Evolutionary conservation across 1,139 yeast species (phyloP), one percentile per base, ranked within the genome.

Genomic region (Sugiyamaella grinbergsii): DNA sequence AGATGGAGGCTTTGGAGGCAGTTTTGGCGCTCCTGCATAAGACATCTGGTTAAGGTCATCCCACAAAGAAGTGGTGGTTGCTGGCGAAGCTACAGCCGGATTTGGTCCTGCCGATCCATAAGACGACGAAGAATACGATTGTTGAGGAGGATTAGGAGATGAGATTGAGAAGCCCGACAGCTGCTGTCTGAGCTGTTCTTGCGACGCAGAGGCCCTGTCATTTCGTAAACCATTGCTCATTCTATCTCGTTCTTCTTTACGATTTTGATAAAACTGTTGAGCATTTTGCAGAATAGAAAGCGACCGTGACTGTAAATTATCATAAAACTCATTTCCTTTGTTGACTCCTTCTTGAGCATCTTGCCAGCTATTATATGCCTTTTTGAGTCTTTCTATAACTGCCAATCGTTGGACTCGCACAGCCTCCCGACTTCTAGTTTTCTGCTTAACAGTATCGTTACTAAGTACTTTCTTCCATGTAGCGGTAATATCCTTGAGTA

Each of bases 241-340:
- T 38, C 62, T 57, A 29, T 56, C 58, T 18, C 69, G 61, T 53
- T 69, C 75, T 32, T 68, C 66, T 33, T 61, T 60, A 54, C 78
- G 59, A 56, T 70, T 66, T 49, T 58, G 59, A 8, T 69, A 63
- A 60, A 69, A 63, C 56, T 71, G 65, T 41, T 67, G 63, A 51
- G 73, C 72, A 60, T 73, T 69, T 42, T 59, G 58, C 47, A 67
- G 68, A 39, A 79, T 63, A 4, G 70, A 67, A 2, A 66, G 60
- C 1, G 81, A 76, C 59, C 75, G 78, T 11, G 69, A 69, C 26
- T 75, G 66, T 42, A 90, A 69, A 42, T 80, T 78, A 2, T 71
- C 69, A 65, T 91, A 91, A 60, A 89, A 86, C 10, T 71, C 75
- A 11, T 68, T 63, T 0, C 95, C 95, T 57, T 80, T 81, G 10